Conservation (phyloP, 2,329 filamentous ascomycete genomes). For the Exserohilum turcica region DNA sequence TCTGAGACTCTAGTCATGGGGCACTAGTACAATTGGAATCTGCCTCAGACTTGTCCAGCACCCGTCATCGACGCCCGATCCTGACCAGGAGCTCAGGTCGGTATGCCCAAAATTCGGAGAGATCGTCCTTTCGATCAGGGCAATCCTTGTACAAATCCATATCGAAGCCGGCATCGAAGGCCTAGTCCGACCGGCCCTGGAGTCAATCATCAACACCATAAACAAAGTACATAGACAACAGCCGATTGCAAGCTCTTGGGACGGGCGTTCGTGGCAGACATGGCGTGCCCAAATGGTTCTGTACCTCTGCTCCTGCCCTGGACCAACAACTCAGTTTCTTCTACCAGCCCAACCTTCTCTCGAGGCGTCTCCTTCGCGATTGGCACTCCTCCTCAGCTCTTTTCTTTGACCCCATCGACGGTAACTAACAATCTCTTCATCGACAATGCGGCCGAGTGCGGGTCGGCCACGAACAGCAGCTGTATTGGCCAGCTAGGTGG, state of each 20-base stretch:
- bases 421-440: constrained; percentile 21
- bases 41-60: constrained; percentile 1
- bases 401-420: constrained; percentile 25
- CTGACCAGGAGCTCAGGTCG: constrained; percentile 9
- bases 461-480: constrained; percentile 21
- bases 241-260: not conserved
- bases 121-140: constrained; percentile 9
- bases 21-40: constrained; percentile 1
- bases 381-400: constrained; percentile 23
- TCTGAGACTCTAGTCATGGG: constrained; percentile 5
- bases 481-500: constrained; percentile 25
- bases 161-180: constrained; percentile 5
- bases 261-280: constrained; percentile 5
- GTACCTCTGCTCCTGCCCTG: constrained; percentile 23
- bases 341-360: constrained; percentile 17
- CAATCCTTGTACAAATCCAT: constrained; percentile 9
- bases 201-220: not conserved
- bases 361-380: constrained; percentile 23
- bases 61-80: constrained; percentile 13
- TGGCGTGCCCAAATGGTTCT: constrained; percentile 25
- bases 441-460: constrained; percentile 21
- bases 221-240: constrained; percentile 1
- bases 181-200: not conserved
- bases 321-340: constrained; percentile 23
- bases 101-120: constrained; percentile 11